A percentile compares a stretch with the other conserved stretches of the same genome.
Evolutionary conservation across 2,329 filamentous ascomycete species (phyloP).

Genomic region (Alternaria incomplexa): DNA sequence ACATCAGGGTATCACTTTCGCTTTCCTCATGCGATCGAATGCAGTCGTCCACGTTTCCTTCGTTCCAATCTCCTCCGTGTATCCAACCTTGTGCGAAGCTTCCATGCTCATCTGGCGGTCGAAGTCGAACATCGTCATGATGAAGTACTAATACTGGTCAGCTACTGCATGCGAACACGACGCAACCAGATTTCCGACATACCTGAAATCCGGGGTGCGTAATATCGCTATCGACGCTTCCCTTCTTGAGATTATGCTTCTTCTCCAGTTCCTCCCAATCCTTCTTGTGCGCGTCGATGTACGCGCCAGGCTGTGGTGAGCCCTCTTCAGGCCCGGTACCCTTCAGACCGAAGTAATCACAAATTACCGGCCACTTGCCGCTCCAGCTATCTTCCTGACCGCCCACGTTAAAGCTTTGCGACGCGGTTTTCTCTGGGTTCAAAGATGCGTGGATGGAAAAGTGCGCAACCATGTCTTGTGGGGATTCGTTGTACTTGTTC

Average conservation of each 20-base stretch:
- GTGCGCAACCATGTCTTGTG: constrained; percentile 52
- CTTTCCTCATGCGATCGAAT: constrained; percentile 52
- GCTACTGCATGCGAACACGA: background rate
- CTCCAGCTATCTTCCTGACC: constrained; percentile 52
- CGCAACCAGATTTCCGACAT: background rate
- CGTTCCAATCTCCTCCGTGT: constrained; percentile 48
- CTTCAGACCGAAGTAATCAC: constrained; percentile 55
- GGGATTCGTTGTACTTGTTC: constrained; percentile 49
- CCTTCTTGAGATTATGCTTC: constrained; percentile 42
- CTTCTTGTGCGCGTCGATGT: constrained; percentile 35
- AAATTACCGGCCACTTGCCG: constrained; percentile 55
- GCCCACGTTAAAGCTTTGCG: constrained; percentile 52
- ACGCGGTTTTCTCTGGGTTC: constrained; percentile 48
- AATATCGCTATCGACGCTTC: constrained; percentile 54
- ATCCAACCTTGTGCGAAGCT: constrained; percentile 48
- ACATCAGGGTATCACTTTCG: constrained; percentile 48
- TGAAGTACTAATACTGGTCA: constrained; percentile 32
- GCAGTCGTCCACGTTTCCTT: constrained; percentile 52
- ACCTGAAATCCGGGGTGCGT: constrained; percentile 44
- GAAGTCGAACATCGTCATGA: constrained; percentile 53
- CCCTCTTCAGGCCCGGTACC: constrained; percentile 44
- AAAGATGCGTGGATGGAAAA: constrained; percentile 53
- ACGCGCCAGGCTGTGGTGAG: constrained; percentile 36
- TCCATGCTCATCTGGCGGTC: constrained; percentile 56
- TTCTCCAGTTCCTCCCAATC: constrained; percentile 38